Percentiles rank a stretch among this genome's conserved stretches.
phyloP scores from a whole-genome alignment of 768 basidiomycete genomes.

The Exsudoporus frostii region DNA sequence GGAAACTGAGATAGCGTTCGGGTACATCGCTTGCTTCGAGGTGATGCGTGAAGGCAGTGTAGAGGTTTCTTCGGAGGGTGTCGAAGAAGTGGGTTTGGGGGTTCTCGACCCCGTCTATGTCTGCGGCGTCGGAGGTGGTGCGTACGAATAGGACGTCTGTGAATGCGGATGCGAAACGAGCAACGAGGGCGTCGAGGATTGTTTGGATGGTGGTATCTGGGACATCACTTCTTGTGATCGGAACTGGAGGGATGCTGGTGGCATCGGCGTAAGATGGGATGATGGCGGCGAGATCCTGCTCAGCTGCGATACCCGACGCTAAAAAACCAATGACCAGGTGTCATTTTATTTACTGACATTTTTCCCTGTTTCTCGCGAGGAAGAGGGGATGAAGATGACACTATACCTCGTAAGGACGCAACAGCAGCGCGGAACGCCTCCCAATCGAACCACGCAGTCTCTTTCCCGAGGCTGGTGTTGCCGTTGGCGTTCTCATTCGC shows the following conservation, averaged over 20 bases:
- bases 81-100: neutral
- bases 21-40: neutral
- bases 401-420: neutral
- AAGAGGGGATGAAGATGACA: neutral
- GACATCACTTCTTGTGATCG: neutral
- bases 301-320: neutral
- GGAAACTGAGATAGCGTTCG: constrained; percentile 1
- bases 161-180: neutral
- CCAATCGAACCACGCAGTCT: constrained; percentile 1
- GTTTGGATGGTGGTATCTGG: neutral
- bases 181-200: constrained; percentile 1
- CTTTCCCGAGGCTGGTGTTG: neutral
- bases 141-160: neutral
- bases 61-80: constrained; percentile 2
- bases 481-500: neutral
- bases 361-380: neutral
- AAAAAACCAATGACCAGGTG: neutral
- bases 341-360: neutral
- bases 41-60: neutral
- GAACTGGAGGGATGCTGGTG: neutral
- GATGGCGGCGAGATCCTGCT: neutral
- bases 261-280: neutral
- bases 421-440: neutral
- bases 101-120: neutral
- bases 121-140: no score